Percentiles rank a stretch among this genome's conserved stretches.
Evolutionary conservation across 2,329 filamentous ascomycete species (phyloP).

Genomic region (Pseudocercospora pini-densiflorae): DNA sequence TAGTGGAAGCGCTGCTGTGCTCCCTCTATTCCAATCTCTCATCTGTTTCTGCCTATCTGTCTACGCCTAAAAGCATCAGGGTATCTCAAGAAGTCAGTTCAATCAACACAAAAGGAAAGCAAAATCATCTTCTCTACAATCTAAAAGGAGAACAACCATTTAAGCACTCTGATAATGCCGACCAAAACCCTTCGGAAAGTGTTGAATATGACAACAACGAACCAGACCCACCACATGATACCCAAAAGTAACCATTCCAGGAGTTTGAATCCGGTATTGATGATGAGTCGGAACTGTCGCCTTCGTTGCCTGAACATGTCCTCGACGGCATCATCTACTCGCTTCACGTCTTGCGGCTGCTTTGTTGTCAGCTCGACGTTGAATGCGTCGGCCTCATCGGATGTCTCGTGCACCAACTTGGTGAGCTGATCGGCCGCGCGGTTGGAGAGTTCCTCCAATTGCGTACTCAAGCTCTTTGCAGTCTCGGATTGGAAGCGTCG

Average conservation of each 20-base stretch:
- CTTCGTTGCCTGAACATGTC: conserved; percentile 72
- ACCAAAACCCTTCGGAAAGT: conserved; percentile 66
- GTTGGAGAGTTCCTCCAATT: conserved; percentile 50
- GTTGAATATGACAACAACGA: conserved; percentile 78
- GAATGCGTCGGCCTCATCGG: conserved; percentile 80
- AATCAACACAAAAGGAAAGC: not conserved
- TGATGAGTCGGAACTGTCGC: conserved; percentile 73
- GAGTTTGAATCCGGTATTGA: conserved; percentile 76
- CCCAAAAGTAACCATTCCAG: conserved; percentile 88
- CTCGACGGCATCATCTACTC: conserved; percentile 75
- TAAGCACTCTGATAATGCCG: conserved; percentile 63
- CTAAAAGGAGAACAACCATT: conserved; percentile 65
- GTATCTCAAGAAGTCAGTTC: conserved; percentile 19
- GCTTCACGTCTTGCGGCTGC: conserved; percentile 79
- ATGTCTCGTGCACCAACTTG: conserved; percentile 66
- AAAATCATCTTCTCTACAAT: no score
- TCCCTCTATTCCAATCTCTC: not conserved
- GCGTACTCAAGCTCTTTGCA: conserved; percentile 49
- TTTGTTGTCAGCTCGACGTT: conserved; percentile 75
- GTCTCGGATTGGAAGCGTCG: conserved; percentile 56
- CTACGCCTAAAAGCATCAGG: conserved; percentile 12
- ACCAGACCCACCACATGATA: conserved; percentile 94
- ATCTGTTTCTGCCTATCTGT: not conserved
- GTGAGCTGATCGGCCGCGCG: conserved; percentile 57
- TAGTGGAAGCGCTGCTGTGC: not conserved